phyloP scores from a whole-genome alignment of 352 stramenopile species.

The Pythium aquatile region DNA sequence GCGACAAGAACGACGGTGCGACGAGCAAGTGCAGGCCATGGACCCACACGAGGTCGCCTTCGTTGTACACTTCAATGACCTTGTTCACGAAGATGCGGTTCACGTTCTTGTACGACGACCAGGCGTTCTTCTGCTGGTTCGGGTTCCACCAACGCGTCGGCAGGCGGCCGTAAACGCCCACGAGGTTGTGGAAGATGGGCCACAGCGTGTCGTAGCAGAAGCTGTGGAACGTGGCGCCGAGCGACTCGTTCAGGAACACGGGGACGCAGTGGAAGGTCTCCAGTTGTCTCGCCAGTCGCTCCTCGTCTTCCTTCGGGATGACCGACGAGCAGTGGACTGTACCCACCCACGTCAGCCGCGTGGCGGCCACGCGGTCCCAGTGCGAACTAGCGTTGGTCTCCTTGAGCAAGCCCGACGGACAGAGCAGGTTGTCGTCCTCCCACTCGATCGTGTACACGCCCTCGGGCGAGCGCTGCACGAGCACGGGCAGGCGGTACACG shows the following conservation, averaged over 20 bases:
- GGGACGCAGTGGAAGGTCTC: slow-evolving; percentile 95
- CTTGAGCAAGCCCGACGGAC: slow-evolving; percentile 73
- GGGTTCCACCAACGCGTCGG: slow-evolving; percentile 86
- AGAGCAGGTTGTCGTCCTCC: slow-evolving; percentile 89
- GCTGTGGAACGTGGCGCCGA: slow-evolving; percentile 88
- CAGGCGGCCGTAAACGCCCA: slow-evolving; percentile 93
- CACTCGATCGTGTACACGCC: slow-evolving; percentile 82
- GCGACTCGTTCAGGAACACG: slow-evolving; percentile 91
- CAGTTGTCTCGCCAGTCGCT: slow-evolving; percentile 65
- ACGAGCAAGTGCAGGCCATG: slow-evolving; percentile 98
- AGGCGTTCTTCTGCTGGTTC: slow-evolving; percentile 82
- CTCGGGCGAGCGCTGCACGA: slow-evolving; percentile 76
- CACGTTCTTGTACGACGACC: slow-evolving; percentile 95
- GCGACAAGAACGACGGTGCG: slow-evolving; percentile 95
- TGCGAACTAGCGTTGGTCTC: slow-evolving; percentile 54
- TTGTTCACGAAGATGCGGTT: slow-evolving; percentile 97
- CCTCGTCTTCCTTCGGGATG: slow-evolving; percentile 84
- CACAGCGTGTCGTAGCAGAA: slow-evolving; percentile 98
- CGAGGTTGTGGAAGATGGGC: slow-evolving; percentile 98
- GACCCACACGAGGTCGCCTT: slow-evolving; percentile 95
- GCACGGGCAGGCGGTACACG: slow-evolving; percentile 94
- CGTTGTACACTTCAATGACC: slow-evolving; percentile 89
- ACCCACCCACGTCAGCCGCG: slow-evolving; percentile 84
- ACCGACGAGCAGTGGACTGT: slow-evolving; percentile 73
- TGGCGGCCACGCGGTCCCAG: slow-evolving; percentile 71